Base-by-base conservation (phyloP, 2,329 filamentous ascomycete species). In the Nakataea oryzae region DNA sequence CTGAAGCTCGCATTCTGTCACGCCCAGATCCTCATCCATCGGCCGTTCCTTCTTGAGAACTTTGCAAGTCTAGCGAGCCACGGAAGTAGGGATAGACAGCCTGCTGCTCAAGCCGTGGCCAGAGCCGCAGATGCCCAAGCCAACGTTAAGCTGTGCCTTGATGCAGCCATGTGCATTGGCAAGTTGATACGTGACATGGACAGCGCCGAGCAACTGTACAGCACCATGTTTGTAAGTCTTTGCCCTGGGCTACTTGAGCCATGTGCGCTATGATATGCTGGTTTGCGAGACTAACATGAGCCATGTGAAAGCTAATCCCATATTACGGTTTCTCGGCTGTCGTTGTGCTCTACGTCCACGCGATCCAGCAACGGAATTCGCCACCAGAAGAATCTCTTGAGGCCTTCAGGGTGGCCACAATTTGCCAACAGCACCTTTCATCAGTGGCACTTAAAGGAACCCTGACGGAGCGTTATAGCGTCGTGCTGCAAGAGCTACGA, bases 401-500 rank as follows among this genome's bases (percentile, higher is more conserved):
- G 0, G 72, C 74, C 30, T 73, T 78, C 24, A 64, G 70, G 17
- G 73, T 73, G 1, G 77, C 76, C 0, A 70, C 69, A 1, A 71
- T 70, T 54, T 79, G 76, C 55, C 77, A 79, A 59, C 62, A 65
- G 0, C 74, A 78, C 58, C 72, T 79, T 7, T 68, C 73, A 0
- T 68, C 66, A 1, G 72, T 74, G 50, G 75, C 74, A 0, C 71
- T 71, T 1, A 69, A 70, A 7, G 74, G 74, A 0, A 78, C 76
- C 0, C 69, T 78, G 8, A 69, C 72, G 1, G 70, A 76, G 56
- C 68, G 78, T n/a, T 84, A 84, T 64, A 77, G 75, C 57, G 72
- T 83, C 9, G 80, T 84, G 1, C 73, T 85, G 0, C 79, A 83
- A 59, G 80, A 83, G 64, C 68, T 84, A 12, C 70, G 77, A 72